A percentile compares a stretch with the other conserved stretches of the same genome.
Evolutionary conservation across 257 asterid genomes (phyloP).

Genomic region (Vinca minor): DNA sequence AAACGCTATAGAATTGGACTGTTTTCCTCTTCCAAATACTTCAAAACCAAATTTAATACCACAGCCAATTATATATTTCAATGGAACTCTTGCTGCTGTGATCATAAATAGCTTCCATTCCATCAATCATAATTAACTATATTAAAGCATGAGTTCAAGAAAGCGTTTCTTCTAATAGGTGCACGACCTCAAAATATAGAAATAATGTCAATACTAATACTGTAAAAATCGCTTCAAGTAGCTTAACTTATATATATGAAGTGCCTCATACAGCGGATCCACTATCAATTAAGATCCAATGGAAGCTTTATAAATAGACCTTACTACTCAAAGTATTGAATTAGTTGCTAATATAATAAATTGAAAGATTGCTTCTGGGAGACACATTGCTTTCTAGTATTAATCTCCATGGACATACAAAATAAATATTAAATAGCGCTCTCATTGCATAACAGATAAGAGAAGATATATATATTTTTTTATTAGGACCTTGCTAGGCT

Average conservation of each 20-base stretch:
- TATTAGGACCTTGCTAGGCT: no score
- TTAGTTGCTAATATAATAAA: not conserved
- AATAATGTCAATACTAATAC: not conserved
- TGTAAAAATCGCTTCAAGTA: not conserved
- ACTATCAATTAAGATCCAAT: not conserved
- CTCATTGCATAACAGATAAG: not conserved
- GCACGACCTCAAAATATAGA: not conserved
- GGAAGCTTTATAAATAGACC: not conserved
- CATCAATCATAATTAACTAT: not conserved
- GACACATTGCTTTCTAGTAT: not conserved
- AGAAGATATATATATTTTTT: no score
- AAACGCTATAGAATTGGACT: not conserved
- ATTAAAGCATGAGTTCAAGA: not conserved
- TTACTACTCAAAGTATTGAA: not conserved
- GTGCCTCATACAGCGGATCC: not conserved
- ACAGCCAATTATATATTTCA: not conserved
- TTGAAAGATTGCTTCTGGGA: not conserved
- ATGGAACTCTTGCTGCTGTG: no score
- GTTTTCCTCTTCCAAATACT: not conserved
- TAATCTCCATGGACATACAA: not conserved
- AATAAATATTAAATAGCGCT: not conserved
- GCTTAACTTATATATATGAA: not conserved
- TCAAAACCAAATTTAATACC: not conserved
- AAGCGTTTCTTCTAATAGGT: not conserved
- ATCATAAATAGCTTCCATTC: not conserved